Percentiles rank a stretch among this genome's conserved stretches.
Evolutionary conservation across 2,329 filamentous ascomycete species (phyloP).

Genomic region (Ophidiomyces ophidiicola): DNA sequence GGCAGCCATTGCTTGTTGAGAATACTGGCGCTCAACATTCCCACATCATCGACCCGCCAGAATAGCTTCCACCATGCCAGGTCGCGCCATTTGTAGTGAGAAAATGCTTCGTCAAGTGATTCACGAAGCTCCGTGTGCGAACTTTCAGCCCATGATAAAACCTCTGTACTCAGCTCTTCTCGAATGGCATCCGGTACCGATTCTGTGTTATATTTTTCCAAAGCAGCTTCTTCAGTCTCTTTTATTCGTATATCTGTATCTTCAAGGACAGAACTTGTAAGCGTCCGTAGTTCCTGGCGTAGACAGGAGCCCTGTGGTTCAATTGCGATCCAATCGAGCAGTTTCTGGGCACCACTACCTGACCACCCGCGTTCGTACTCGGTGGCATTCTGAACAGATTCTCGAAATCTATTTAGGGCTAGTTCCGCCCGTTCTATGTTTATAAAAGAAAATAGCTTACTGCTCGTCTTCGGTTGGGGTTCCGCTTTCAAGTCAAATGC

Average conservation of each 20-base stretch:
- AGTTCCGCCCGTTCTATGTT: slow-evolving; percentile 51
- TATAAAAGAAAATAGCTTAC: slow-evolving; percentile 39
- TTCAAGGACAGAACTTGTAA: slow-evolving; percentile 55
- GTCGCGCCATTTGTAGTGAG: slow-evolving; percentile 62
- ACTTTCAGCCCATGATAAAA: slow-evolving; percentile 62
- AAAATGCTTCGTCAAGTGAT: slow-evolving; percentile 65
- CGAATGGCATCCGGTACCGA: slow-evolving; percentile 35
- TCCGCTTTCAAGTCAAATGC: slow-evolving; percentile 38
- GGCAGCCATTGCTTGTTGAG: slow-evolving; percentile 65
- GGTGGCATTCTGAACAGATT: slow-evolving; percentile 56
- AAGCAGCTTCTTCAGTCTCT: slow-evolving; percentile 21
- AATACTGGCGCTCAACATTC: slow-evolving; percentile 68
- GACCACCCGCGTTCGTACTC: slow-evolving; percentile 65
- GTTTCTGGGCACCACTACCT: slow-evolving; percentile 52
- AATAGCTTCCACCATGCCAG: slow-evolving; percentile 91
- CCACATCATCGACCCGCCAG: slow-evolving; percentile 86
- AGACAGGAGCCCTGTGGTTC: slow-evolving; percentile 36
- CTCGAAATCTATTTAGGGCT: slow-evolving; percentile 55
- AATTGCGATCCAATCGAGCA: slow-evolving; percentile 54
- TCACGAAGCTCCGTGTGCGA: slow-evolving; percentile 75
- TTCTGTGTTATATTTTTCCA: slow-evolving; percentile 22
- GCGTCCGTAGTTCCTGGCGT: slow-evolving; percentile 52
- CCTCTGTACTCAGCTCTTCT: slow-evolving; percentile 43
- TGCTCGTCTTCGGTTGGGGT: slow-evolving; percentile 27
- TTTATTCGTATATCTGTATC: slow-evolving; percentile 26